Base-by-base conservation (phyloP, 768 basidiomycete species). In the Mrakia blollopis region DNA sequence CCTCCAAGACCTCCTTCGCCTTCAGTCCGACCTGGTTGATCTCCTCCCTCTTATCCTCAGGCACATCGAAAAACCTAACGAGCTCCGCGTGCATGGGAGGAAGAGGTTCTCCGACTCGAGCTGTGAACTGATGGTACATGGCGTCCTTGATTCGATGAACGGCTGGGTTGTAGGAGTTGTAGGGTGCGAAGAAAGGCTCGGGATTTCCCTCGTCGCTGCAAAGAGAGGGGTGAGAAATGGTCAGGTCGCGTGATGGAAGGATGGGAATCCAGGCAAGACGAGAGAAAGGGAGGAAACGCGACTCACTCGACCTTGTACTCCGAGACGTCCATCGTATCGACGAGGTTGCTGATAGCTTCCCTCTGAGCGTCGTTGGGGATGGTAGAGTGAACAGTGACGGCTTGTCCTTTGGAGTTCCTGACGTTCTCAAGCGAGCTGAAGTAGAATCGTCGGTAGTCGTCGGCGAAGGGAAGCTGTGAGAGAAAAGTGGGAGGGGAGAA, bases 121-220 rank as follows among this genome's bases (percentile, higher is more conserved):
- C 92, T 2, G 88, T 85, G 28, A 91, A 54, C 32, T 81, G 80
- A 81, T 97, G 95, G 83, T 96, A 92, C 80, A 94, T 89, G 18
- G 94, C 94, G 85, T 97, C 94, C 82, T 95, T 96, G 75, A 90
- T 87, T 72, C 95, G 90, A 81, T 99, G 95, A 44, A 97, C 86
- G 5, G 92, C 88, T 1, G 96, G 94, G 80, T 96, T 97, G 83
- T 88, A 97, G 0, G 94, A 92, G 1, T 89, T 84, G 4, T 86
- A 85, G 0, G 90, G 87, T 76, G 91, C 89, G 81, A 91, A 96
- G 93, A 93, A 98, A 4, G 90, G 86, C 3, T 81, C 80, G 3
- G 21, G 18, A 9, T 67, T 32, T 30, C 14, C 86, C 87, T 67
- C 61, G 50, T 28, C 28, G 39, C 7, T 60, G 74, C 25, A 65